Conservation (phyloP, 1,284 basidiomycete genomes). For the Microbotryum scabiosae region DNA sequence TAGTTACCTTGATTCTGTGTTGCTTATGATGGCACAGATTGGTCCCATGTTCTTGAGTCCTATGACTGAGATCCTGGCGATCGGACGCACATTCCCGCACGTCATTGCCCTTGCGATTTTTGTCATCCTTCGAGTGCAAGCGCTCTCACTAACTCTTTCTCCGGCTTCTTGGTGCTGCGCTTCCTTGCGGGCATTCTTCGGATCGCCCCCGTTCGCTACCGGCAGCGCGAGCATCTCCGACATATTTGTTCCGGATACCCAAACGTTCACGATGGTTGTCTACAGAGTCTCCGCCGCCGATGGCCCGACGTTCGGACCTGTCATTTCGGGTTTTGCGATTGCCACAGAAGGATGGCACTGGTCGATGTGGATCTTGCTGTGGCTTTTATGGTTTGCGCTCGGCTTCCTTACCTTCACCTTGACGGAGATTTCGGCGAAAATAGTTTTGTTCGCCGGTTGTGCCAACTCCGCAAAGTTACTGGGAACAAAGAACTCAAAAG, state of each 20-base stretch:
- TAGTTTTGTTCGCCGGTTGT: constrained; percentile 40
- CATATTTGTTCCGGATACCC: constrained; percentile 14
- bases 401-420: constrained; percentile 35
- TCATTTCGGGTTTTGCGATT: constrained; percentile 35
- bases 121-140: constrained; percentile 38
- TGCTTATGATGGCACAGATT: not conserved
- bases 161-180: constrained; percentile 38
- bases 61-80: constrained; percentile 18
- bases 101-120: constrained; percentile 39
- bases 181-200: constrained; percentile 41
- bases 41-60: constrained; percentile 18
- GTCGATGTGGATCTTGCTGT: constrained; percentile 41
- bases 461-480: constrained; percentile 39
- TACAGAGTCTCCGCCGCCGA: constrained; percentile 30
- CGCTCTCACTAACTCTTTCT: constrained; percentile 37
- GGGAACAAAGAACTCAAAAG: constrained; percentile 39
- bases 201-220: constrained; percentile 38
- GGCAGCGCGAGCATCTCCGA: constrained; percentile 28
- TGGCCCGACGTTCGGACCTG: constrained; percentile 34
- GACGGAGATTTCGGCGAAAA: constrained; percentile 40
- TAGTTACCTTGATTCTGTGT: no score
- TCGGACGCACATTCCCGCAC: constrained; percentile 36
- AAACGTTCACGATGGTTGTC: constrained; percentile 19
- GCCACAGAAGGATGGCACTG: constrained; percentile 38
- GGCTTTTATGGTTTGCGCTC: constrained; percentile 36